Evolutionary conservation across 2,329 filamentous ascomycete genomes (phyloP), one percentile per base, ranked within the genome.

Genomic region (Fusarium sp.): DNA sequence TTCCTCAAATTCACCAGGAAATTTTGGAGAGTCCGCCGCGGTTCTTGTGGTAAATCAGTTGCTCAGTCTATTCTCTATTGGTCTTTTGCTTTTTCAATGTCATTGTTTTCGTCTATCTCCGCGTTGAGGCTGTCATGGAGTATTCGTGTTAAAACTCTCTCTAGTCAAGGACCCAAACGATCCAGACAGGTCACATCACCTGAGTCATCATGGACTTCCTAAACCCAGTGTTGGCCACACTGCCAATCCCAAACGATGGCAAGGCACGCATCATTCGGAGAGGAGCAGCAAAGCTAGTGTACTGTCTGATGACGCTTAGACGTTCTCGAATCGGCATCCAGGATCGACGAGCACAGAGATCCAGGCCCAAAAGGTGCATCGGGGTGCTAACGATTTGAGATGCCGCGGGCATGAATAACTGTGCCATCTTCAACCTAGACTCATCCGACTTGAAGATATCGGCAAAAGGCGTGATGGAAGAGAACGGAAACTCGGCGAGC

Each of bases 341-440:
- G 6, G 60, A 58, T 18, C 70, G 76, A 6, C 75, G 70, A 14
- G 71, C 67, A 27, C 75, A 71, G 5, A 78, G 57, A 1, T 78
- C 76, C n/a, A 78, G 32, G 11, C 76, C 76, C 13, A 77, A 58
- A 4, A 78, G 60, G 37, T 78, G 76, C n/a, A 78, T 72, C 5
- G 76, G 76, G 16, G 76, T 78, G 50, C 73, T 78, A 23, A 78
- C 56, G 8, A 78, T 3, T 52, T 78, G 76, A 25, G 77, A 73
- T 0, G 75, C 73, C 6, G 75, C 76, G 6, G 76, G 76, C 66
- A 76, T 77, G 20, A 78, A 30, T 0, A 78, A 20, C 23, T 78
- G 76, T 2, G 76, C 75, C 61, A 78, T 64, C 65, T 76, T 77
- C 20, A 78, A 57, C 10, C 76, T 76, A 2, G 73, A 71, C 2